Evolutionary conservation across 176 grass and related monocot genomes (phyloP).

Genomic region (bread wheat (Triticum aestivum)): DNA sequence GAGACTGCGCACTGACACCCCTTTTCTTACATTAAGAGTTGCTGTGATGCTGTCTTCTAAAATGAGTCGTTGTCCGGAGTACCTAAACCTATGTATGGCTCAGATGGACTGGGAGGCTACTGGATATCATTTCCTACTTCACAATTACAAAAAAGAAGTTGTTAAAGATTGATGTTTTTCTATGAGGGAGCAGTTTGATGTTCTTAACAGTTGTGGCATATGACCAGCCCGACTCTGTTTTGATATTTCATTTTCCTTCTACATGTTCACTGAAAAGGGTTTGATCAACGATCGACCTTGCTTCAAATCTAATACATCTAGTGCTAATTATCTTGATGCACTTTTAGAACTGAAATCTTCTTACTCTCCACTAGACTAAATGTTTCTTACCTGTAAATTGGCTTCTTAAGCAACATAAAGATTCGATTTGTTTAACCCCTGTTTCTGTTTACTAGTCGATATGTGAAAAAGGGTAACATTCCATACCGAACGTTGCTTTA

Average conservation of each 20-base stretch:
- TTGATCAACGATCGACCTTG: neutral
- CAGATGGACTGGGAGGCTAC: neutral
- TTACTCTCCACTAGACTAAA: neutral
- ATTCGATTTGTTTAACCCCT: neutral
- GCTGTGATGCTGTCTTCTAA: neutral
- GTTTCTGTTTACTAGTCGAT: neutral
- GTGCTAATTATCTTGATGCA: neutral
- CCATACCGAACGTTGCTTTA: neutral
- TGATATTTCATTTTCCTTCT: neutral
- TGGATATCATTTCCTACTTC: neutral
- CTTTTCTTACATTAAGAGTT: neutral
- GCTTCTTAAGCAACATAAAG: neutral
- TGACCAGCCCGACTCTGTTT: neutral
- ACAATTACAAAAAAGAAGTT: neutral
- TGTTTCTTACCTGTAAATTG: neutral
- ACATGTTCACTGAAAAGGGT: neutral
- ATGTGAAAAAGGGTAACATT: neutral
- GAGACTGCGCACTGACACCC: neutral
- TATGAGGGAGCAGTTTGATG: neutral
- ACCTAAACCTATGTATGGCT: neutral
- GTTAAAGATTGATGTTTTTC: neutral
- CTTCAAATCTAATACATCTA: neutral
- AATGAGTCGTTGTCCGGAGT: neutral
- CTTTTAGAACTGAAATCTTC: neutral
- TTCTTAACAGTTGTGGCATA: neutral